These are phyloP conservation scores for Fraxinus platypoda DNA, from an alignment of 305 asterid genomes.

Conservation along the genomic window DNA sequence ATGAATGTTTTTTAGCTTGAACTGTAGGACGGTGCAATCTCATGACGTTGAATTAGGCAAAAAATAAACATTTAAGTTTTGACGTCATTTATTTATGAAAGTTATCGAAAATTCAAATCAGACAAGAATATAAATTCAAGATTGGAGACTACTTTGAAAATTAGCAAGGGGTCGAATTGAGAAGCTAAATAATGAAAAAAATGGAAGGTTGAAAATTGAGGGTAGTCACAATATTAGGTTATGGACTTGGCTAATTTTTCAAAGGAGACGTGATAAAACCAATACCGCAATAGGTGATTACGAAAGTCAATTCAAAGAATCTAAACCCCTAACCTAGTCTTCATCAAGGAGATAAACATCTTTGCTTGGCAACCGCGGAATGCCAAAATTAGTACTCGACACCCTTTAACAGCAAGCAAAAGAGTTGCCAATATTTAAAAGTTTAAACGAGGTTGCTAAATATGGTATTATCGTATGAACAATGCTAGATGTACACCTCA, in stretches of 20 bases:
- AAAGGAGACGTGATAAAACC: background rate
- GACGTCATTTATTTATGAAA: background rate
- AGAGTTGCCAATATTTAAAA: background rate
- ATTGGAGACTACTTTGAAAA: background rate
- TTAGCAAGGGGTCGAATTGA: background rate
- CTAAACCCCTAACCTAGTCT: background rate
- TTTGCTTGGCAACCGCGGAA: background rate
- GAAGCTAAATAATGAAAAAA: background rate
- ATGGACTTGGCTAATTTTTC: background rate
- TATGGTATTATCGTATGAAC: background rate
- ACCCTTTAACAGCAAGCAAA: background rate
- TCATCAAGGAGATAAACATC: background rate
- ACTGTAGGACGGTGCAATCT: too few species aligned
- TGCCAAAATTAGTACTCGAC: background rate
- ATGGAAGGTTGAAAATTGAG: background rate
- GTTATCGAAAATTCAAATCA: background rate
- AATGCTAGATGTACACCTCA: too few species aligned
- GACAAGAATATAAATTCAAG: background rate
- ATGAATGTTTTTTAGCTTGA: background rate
- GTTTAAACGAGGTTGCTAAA: background rate
- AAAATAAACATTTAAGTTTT: too few species aligned
- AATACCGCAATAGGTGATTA: background rate
- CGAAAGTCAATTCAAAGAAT: background rate
- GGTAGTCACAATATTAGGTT: background rate
- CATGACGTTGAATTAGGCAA: background rate